Base-by-base conservation (phyloP, 176 grass and related monocot species). In the Rhynchospora tenuis region DNA sequence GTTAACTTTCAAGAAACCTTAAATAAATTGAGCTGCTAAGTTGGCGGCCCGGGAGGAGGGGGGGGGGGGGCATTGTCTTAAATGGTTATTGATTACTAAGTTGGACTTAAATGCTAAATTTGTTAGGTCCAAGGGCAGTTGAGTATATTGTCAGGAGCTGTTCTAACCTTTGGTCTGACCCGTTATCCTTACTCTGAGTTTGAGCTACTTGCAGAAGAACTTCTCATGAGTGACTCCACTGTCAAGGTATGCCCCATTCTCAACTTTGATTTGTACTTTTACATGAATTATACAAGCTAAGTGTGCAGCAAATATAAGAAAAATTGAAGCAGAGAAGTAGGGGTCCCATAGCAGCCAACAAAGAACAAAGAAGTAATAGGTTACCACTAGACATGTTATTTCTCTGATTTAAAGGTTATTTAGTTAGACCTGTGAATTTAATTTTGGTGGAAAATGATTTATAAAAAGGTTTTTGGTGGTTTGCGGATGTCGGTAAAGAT, bases 401-500 rank as follows among this genome's bases (percentile, higher is more conserved):
- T 75, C 26, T 28, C 55, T 55, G 0, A 76, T 76, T 14, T 9
- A 55, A 52, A 76, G 47, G 47, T 28, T 27, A 28, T 51, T 27
- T 75, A 54, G 47, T 76, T 42, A n/a, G 55, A 27, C 20, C 61
- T 77, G 9, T 64, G 54, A 77, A 63, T 59, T 79, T 64, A 86
- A 19, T 80, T 33, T 71, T 73, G 57, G 85, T 74, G 84, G 85
- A 38, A 78, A 33, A 77, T 76, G 50, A 50, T 6, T 23, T 22
- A 69, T 83, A 56, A 73, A 84, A 79, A 99, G 97, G 97, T 99
- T 47, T 96, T 92, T 26, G 97, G 97, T 81, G 93, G 92, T 70
- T 87, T 99, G 81, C 86, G 97, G 80, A 99, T 99, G 97, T 96
- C 97, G 58, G 93, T 99, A 57, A 99, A 99, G 75, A 96, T 99